Percentiles rank a stretch among this genome's conserved stretches.
Evolutionary conservation across 1,139 yeast genomes (phyloP).

Genomic region (Yamadazyma taylorii): DNA sequence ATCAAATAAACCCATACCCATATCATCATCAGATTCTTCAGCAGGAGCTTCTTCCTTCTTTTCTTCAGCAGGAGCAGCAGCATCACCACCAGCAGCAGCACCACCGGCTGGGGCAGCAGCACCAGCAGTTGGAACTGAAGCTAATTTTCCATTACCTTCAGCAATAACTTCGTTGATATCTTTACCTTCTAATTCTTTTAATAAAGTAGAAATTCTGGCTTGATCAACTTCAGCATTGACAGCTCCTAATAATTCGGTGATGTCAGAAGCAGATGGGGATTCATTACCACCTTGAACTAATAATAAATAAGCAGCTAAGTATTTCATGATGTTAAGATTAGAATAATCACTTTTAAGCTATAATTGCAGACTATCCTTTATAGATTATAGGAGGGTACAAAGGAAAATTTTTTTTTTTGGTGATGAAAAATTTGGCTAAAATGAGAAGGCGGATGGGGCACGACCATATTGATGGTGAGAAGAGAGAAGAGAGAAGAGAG

Average conservation of each 20-base stretch:
- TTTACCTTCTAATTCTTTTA: slow-evolving; percentile 77
- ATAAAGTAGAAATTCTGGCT: slow-evolving; percentile 64
- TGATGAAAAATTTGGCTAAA: no score
- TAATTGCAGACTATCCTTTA: slow-evolving; percentile 60
- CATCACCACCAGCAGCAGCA: slow-evolving; percentile 43
- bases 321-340: slow-evolving; percentile 55
- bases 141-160: slow-evolving; percentile 79
- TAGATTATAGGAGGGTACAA: slow-evolving; percentile 16
- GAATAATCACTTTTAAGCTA: slow-evolving; percentile 62
- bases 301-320: slow-evolving; percentile 88
- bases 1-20: slow-evolving; percentile 92
- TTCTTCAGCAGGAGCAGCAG: slow-evolving; percentile 40
- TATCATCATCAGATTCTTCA: slow-evolving; percentile 64
- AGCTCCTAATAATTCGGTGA: slow-evolving; percentile 68
- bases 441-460: no score
- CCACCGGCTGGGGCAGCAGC: slow-evolving; percentile 66
- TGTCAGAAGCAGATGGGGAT: slow-evolving; percentile 72
- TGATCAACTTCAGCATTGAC: slow-evolving; percentile 81
- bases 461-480: no score
- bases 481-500: no score
- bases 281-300: slow-evolving; percentile 85
- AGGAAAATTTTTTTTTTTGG: no score
- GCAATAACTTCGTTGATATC: slow-evolving; percentile 71
- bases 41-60: slow-evolving; percentile 38
- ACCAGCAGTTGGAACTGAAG: slow-evolving; percentile 83